phyloP scores from a whole-genome alignment of 2,329 filamentous ascomycete genomes.

The Celoporthe dispersa region DNA sequence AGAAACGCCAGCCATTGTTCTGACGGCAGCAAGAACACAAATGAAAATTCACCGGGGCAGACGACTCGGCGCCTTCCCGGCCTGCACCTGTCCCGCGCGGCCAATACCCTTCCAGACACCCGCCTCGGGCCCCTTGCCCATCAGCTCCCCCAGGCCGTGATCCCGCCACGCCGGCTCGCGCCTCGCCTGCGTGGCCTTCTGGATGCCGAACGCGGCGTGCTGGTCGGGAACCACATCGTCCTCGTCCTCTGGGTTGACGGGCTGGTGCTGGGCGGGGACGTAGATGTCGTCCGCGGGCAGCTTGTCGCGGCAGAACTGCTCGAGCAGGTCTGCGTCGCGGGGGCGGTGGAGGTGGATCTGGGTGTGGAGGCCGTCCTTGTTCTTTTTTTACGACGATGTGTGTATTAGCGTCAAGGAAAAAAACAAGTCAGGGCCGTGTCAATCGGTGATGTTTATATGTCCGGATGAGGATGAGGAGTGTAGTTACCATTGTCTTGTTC shows the following conservation, averaged over 20 bases:
- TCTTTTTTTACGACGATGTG: constrained; percentile 44
- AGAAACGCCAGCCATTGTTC: background rate
- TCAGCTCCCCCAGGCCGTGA: constrained; percentile 71
- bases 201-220: constrained; percentile 85
- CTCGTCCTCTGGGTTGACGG: constrained; percentile 85
- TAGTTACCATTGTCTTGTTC: constrained; percentile 27
- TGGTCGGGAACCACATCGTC: constrained; percentile 88
- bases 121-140: constrained; percentile 62
- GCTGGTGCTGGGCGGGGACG: constrained; percentile 78
- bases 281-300: constrained; percentile 80
- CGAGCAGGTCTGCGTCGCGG: constrained; percentile 77
- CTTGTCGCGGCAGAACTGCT: constrained; percentile 73
- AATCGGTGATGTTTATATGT: background rate
- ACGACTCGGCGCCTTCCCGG: constrained; percentile 11
- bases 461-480: background rate
- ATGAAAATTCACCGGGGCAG: background rate
- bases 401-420: background rate
- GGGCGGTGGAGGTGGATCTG: constrained; percentile 75
- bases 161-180: constrained; percentile 80
- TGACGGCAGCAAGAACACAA: background rate
- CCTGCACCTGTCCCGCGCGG: constrained; percentile 19
- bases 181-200: constrained; percentile 74
- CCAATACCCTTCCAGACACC: constrained; percentile 32
- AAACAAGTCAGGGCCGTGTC: background rate
- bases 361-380: constrained; percentile 76